Evolutionary conservation across 345 rosid species (phyloP).

Genomic region (Eucalyptus viminalis): DNA sequence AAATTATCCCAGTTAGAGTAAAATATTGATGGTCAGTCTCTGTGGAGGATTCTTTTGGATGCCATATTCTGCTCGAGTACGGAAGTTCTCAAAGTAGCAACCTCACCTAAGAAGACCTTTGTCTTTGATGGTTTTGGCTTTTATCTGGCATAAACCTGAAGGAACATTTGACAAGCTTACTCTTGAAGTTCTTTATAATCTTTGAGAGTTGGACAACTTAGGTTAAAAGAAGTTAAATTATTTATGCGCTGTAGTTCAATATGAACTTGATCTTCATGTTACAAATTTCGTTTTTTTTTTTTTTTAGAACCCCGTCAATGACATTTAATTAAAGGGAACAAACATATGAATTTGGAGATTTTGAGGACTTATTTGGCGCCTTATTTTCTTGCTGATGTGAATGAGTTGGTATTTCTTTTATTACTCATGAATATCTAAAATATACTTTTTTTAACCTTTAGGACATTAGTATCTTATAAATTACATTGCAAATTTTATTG

Average conservation of each 20-base stretch:
- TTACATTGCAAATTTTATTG: neutral
- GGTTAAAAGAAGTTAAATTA: neutral
- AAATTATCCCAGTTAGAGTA: neutral
- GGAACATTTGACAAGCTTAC: neutral
- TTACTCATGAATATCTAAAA: neutral
- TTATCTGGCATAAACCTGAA: neutral
- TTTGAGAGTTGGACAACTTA: neutral
- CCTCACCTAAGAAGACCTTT: neutral
- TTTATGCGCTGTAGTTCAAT: neutral
- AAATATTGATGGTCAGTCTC: neutral
- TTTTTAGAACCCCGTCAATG: neutral
- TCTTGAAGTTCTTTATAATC: neutral
- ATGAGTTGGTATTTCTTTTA: neutral
- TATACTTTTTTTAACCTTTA: neutral
- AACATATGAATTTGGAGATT: neutral
- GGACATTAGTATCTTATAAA: neutral
- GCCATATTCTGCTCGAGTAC: neutral
- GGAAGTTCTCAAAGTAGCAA: neutral
- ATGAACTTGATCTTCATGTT: neutral
- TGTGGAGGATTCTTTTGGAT: neutral
- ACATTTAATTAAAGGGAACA: neutral
- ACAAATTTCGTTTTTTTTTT: neutral
- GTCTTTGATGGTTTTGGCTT: neutral
- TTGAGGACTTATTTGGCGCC: neutral
- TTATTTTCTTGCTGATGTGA: neutral